A percentile compares a stretch with the other conserved stretches of the same genome.
Evolutionary conservation across 345 rosid species (phyloP).

Genomic region (Moricandia arvensis): DNA sequence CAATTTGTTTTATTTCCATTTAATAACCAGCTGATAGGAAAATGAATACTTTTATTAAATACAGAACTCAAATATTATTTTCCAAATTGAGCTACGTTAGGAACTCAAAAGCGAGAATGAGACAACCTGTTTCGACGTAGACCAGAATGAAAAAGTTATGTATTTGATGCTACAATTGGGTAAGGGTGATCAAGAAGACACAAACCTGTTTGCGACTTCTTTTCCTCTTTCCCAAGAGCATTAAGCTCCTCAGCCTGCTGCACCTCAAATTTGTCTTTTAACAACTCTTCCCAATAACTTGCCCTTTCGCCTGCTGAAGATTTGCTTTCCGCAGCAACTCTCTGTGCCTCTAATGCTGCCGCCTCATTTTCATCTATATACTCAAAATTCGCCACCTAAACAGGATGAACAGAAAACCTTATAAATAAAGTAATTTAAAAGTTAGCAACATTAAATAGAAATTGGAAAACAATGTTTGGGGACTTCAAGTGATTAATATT

Average conservation of each 20-base stretch:
- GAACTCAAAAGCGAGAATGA: conserved; percentile 11
- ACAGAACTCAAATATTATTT: conserved; percentile 3
- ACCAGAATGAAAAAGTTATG: not conserved
- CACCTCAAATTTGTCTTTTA: conserved; percentile 73
- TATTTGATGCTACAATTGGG: conserved; percentile 2
- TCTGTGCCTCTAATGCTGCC: conserved; percentile 65
- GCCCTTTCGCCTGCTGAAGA: conserved; percentile 57
- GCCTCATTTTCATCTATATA: conserved; percentile 82
- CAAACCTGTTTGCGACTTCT: conserved; percentile 94
- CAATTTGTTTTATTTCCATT: not conserved
- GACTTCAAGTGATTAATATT: not conserved
- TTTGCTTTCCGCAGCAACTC: conserved; percentile 56
- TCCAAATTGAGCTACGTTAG: conserved; percentile 1
- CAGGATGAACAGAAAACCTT: conserved; percentile 4
- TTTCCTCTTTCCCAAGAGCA: conserved; percentile 93
- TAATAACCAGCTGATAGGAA: not conserved
- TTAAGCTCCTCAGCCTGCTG: conserved; percentile 82
- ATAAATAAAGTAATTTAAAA: not conserved
- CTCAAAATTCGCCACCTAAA: conserved; percentile 96
- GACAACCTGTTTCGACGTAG: not conserved
- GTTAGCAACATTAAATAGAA: not conserved
- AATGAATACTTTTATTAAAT: not conserved
- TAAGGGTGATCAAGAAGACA: conserved; percentile 13
- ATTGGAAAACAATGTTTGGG: not conserved
- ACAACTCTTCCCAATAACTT: conserved; percentile 91